Evolutionary conservation across 495 filamentous ascomycete genomes (phyloP).

Genomic region (Sphaerosporella brunnea): DNA sequence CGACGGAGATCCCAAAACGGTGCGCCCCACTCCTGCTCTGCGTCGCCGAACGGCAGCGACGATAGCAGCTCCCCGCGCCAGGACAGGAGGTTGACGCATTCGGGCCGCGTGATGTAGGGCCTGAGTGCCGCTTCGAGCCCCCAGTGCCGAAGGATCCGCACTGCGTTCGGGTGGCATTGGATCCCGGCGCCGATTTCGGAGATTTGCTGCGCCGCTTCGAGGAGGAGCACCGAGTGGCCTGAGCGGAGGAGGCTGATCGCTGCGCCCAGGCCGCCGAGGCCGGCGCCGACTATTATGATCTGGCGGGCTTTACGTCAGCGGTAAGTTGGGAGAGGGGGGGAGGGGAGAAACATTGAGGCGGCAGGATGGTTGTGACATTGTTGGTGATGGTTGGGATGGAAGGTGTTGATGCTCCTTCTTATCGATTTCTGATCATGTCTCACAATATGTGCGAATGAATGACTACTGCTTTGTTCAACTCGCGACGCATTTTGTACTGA

Average conservation of each 20-base stretch:
- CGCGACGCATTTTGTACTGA: no score
- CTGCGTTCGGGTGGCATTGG: conserved; percentile 40
- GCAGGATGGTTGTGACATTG: no score
- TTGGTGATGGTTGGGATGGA: no score
- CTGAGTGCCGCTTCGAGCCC: conserved; percentile 26
- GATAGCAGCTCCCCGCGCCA: conserved; percentile 30
- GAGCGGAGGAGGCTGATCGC: not conserved
- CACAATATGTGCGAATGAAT: no score
- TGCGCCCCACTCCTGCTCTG: conserved; percentile 31
- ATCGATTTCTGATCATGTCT: no score
- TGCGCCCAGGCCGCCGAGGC: not conserved
- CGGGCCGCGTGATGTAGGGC: conserved; percentile 27
- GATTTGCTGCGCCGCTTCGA: not conserved
- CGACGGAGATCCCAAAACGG: conserved; percentile 44
- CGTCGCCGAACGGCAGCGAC: conserved; percentile 30
- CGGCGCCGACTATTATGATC: not conserved
- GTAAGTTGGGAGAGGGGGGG: no score
- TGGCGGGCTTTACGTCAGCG: no score
- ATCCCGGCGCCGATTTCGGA: conserved; percentile 38
- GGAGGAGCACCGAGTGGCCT: not conserved
- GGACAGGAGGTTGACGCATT: conserved; percentile 29
- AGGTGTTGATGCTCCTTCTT: no score
- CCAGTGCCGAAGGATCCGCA: conserved; percentile 34
- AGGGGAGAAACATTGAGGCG: no score
- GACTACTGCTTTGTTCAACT: no score